These are phyloP conservation scores for Vaccinium corymbosum DNA, from an alignment of 148 eudicot species.

Conservation along the genomic window DNA sequence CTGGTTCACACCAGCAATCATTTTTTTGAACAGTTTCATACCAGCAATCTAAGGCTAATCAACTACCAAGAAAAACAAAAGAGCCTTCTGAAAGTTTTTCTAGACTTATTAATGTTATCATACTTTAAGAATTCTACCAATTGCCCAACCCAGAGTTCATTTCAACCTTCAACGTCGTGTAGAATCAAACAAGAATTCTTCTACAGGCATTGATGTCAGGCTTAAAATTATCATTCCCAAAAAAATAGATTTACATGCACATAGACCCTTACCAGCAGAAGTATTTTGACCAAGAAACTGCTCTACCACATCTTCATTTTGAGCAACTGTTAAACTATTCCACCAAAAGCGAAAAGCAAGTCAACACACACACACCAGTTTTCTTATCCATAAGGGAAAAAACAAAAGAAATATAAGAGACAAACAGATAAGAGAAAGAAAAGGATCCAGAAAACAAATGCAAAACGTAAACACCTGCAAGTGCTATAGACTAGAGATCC, in stretches of 20 bases:
- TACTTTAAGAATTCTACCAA: background rate
- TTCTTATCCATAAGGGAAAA: background rate
- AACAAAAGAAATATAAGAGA: background rate
- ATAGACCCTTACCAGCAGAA: slow-evolving; percentile 60
- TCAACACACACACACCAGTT: background rate
- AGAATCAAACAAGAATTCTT: background rate
- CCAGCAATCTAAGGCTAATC: background rate
- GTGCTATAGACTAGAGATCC: slow-evolving; percentile 94
- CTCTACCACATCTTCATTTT: slow-evolving; percentile 89
- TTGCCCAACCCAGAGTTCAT: background rate
- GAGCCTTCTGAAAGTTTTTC: background rate
- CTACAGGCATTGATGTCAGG: background rate
- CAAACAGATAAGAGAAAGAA: background rate
- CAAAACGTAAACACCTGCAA: slow-evolving; percentile 57
- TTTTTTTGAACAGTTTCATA: background rate
- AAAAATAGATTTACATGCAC: background rate
- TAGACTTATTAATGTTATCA: background rate
- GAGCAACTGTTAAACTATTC: slow-evolving; percentile 82
- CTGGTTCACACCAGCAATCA: background rate
- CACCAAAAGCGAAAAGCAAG: slow-evolving; percentile 17
- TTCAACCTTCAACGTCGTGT: background rate
- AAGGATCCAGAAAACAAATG: background rate
- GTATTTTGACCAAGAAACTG: slow-evolving; percentile 64
- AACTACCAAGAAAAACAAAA: background rate
- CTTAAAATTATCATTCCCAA: background rate